Conservation (phyloP, 148 eudicot genomes). For the Nepenthes gracilis region DNA sequence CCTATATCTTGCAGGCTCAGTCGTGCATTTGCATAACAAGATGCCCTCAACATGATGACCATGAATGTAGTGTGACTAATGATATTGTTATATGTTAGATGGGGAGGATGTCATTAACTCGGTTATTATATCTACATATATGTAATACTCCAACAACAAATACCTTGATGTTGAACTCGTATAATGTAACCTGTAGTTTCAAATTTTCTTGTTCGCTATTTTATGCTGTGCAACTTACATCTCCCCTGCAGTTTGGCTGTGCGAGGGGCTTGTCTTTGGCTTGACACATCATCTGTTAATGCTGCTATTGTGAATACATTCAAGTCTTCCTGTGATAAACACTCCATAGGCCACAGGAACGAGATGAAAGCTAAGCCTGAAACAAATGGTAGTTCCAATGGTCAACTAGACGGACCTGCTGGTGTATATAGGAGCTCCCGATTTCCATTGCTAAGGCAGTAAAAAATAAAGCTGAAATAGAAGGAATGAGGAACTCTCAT, state of each 20-base stretch:
- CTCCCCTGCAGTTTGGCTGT: slow-evolving; percentile 61
- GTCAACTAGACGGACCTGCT: slow-evolving; percentile 47
- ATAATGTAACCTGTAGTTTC: neutral
- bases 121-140: too few species aligned
- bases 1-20: neutral
- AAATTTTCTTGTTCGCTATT: neutral
- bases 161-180: neutral
- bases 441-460: slow-evolving; percentile 69
- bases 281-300: slow-evolving; percentile 77
- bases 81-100: too few species aligned
- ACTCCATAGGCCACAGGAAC: slow-evolving; percentile 19
- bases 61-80: too few species aligned
- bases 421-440: slow-evolving; percentile 56
- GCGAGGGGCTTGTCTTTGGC: slow-evolving; percentile 53
- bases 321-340: slow-evolving; percentile 37
- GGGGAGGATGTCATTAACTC: too few species aligned
- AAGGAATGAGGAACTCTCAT: slow-evolving; percentile 86
- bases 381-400: slow-evolving; percentile 18
- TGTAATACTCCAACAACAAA: neutral
- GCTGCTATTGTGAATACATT: slow-evolving; percentile 77
- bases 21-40: neutral
- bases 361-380: slow-evolving; percentile 17
- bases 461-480: slow-evolving; percentile 78
- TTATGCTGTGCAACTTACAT: neutral
- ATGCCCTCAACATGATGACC: neutral